phyloP scores from a whole-genome alignment of 2,329 filamentous ascomycete species.

The Xenoacremonium recifei region DNA sequence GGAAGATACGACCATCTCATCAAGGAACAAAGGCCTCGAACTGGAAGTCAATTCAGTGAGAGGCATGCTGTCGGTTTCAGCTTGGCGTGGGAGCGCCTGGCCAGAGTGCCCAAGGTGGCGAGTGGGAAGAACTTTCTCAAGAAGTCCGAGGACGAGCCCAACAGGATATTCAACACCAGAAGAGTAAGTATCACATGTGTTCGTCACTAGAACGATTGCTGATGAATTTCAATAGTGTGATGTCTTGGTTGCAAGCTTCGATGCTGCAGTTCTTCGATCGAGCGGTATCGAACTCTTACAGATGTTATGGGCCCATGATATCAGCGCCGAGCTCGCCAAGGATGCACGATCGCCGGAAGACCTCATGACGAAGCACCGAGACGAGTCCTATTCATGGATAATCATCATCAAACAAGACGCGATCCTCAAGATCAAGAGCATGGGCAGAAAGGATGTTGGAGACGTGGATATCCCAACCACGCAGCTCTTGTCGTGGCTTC shows the following conservation, averaged over 20 bases:
- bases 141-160: slow-evolving; percentile 56
- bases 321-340: slow-evolving; percentile 83
- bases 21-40: slow-evolving; percentile 73
- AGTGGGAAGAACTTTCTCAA: slow-evolving; percentile 67
- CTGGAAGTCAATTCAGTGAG: slow-evolving; percentile 59
- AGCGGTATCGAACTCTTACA: slow-evolving; percentile 75
- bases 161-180: slow-evolving; percentile 57
- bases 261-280: slow-evolving; percentile 71
- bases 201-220: slow-evolving; percentile 2
- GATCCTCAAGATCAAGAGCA: slow-evolving; percentile 75
- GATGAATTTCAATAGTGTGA: slow-evolving; percentile 74
- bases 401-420: slow-evolving; percentile 80
- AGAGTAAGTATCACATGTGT: slow-evolving; percentile 48
- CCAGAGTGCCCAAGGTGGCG: slow-evolving; percentile 58
- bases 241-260: slow-evolving; percentile 86
- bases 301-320: slow-evolving; percentile 76
- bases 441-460: slow-evolving; percentile 69
- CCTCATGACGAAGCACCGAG: slow-evolving; percentile 70
- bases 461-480: slow-evolving; percentile 73
- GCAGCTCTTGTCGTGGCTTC: slow-evolving; percentile 78
- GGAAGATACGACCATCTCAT: slow-evolving; percentile 91
- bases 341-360: slow-evolving; percentile 80
- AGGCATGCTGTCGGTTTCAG: slow-evolving; percentile 90
- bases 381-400: slow-evolving; percentile 81
- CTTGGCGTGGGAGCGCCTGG: slow-evolving; percentile 81